These are phyloP conservation scores for Clausena lansium DNA, from an alignment of 345 rosid species.

Conservation along the genomic window DNA sequence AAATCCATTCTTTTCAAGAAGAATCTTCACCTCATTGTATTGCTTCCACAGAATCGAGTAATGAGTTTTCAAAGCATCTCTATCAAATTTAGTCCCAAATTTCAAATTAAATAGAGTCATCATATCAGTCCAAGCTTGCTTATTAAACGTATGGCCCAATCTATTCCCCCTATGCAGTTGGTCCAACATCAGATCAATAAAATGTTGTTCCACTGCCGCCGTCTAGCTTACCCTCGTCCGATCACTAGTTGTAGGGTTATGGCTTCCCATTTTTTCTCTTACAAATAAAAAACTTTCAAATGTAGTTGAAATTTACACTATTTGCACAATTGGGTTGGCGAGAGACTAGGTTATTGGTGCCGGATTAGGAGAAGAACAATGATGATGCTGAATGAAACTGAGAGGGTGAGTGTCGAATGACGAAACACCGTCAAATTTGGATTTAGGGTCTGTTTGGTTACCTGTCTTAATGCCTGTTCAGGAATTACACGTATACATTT, in stretches of 20 bases:
- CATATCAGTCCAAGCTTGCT: constrained; percentile 45
- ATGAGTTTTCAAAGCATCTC: constrained; percentile 35
- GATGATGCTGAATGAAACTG: no score
- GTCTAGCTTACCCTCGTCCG: constrained; percentile 28
- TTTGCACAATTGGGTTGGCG: no score
- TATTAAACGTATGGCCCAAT: constrained; percentile 43
- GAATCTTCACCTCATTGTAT: constrained; percentile 45
- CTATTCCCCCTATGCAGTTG: constrained; percentile 39
- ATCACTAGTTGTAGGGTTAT: constrained; percentile 20
- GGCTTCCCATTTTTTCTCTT: constrained; percentile 28
- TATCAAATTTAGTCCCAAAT: constrained; percentile 32
- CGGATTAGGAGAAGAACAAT: background rate
- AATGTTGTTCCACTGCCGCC: constrained; percentile 25
- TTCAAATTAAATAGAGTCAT: constrained; percentile 28
- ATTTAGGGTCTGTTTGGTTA: background rate
- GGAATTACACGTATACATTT: background rate
- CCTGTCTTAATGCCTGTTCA: background rate
- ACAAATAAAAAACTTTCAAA: background rate
- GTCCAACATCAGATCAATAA: constrained; percentile 41
- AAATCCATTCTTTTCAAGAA: constrained; percentile 43
- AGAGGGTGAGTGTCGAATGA: no score
- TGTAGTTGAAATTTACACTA: no score
- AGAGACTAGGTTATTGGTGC: no score
- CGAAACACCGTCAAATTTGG: background rate
- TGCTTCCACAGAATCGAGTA: constrained; percentile 39